These are phyloP conservation scores for Lactarius deliciosus DNA, from an alignment of 768 basidiomycete genomes.

Conservation along the genomic window DNA sequence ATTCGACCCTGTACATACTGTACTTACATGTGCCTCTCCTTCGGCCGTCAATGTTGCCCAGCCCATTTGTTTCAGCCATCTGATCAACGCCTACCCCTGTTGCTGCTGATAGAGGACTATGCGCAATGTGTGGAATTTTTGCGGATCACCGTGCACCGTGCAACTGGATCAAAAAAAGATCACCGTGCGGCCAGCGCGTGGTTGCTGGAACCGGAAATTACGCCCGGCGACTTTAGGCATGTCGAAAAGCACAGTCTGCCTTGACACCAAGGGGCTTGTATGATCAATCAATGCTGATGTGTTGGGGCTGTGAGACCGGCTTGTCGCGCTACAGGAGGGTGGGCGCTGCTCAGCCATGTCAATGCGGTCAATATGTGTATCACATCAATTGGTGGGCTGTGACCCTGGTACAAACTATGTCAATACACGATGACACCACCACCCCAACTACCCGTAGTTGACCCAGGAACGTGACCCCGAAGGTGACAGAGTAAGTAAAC, in stretches of 20 bases:
- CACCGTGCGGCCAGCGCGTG: conserved; percentile 56
- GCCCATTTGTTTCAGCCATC: conserved; percentile 63
- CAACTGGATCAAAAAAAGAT: too few relatives aligned
- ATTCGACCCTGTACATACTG: conserved; percentile 36
- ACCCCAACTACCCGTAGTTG: neutral
- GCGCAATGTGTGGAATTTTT: conserved; percentile 67
- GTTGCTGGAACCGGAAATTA: conserved; percentile 45
- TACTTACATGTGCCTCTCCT: conserved; percentile 35
- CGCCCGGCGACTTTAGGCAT: conserved; percentile 48
- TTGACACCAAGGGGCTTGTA: neutral
- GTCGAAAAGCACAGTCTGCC: neutral
- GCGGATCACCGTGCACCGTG: conserved; percentile 46
- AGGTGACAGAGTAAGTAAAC: conserved; percentile 6
- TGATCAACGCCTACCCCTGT: conserved; percentile 49
- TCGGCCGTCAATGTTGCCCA: conserved; percentile 11
- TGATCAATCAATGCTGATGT: neutral
- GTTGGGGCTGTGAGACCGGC: neutral
- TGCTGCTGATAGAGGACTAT: too few relatives aligned
- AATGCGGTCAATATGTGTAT: neutral
- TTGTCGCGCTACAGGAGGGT: neutral
- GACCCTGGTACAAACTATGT: conserved; percentile 1
- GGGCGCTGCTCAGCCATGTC: neutral
- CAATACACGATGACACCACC: neutral
- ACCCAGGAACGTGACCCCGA: neutral
- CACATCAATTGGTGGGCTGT: neutral